phyloP scores from a whole-genome alignment of 345 rosid species.

The Heritiera littoralis region DNA sequence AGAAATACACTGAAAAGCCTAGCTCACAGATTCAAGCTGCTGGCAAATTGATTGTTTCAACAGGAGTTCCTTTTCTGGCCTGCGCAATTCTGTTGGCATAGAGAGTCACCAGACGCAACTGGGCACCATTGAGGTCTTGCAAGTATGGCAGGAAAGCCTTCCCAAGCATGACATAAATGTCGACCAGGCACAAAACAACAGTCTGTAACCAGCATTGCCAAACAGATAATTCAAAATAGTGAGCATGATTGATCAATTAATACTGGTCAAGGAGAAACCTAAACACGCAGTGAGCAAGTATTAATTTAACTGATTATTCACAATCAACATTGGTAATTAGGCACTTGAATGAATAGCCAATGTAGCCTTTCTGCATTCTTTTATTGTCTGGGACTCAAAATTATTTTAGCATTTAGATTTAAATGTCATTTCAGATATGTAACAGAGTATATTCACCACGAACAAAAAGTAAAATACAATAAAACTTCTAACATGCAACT shows the following conservation, averaged over 20 bases:
- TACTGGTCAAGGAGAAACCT: not conserved
- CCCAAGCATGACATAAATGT: constrained; percentile 63
- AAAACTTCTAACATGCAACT: not conserved
- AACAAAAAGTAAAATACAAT: not conserved
- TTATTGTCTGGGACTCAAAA: not conserved
- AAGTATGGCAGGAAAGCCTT: constrained; percentile 60
- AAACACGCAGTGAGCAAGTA: not conserved
- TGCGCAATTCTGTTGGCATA: constrained; percentile 64
- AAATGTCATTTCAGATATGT: not conserved
- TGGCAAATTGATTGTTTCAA: constrained; percentile 24
- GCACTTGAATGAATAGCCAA: not conserved
- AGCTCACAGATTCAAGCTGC: not conserved
- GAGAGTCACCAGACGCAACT: constrained; percentile 57
- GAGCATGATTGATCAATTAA: not conserved
- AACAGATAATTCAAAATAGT: not conserved
- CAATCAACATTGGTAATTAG: not conserved
- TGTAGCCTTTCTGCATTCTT: not conserved
- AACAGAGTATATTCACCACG: not conserved
- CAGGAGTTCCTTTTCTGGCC: constrained; percentile 50
- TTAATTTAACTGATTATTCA: not conserved
- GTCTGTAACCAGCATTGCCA: constrained; percentile 33
- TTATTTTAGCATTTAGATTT: not conserved
- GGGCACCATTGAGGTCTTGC: constrained; percentile 58
- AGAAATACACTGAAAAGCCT: not conserved
- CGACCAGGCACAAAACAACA: constrained; percentile 68